Evolutionary conservation across 768 basidiomycete species (phyloP), one percentile per base, ranked within the genome.

Genomic region (Favolaschia claudopus): DNA sequence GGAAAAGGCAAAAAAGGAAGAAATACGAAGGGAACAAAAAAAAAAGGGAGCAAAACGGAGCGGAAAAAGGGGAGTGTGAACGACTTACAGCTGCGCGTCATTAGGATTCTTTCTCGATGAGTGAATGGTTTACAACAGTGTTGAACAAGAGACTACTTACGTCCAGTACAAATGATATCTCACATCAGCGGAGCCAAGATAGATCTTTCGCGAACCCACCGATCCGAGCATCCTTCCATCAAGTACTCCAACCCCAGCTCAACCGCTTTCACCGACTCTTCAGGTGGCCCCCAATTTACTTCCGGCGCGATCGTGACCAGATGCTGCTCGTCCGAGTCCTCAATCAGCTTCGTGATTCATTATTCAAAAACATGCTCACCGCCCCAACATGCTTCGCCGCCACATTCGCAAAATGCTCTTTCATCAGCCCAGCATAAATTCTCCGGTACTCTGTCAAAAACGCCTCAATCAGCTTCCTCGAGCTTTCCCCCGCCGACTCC

Each of bases 381-480:
- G 55, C 60, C 7, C 60, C 60, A n/a, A 62, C 39, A 10, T 62
- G 60, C 38, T 53, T 52, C 10, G 60, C 50, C 4, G 55, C 60
- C n/a, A 51, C 39, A 14, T 49, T 51, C 32, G 60, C 38, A 33
- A 46, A 20, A n/a, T 48, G 42, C 31, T 40, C 36, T 25, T 42
- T 38, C 44, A 62, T 24, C 29, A 17, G 31, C 17, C 60, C n/a
- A n/a, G n/a, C 55, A 19, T 44, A 62, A 28, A 56, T 34, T 45
- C 37, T 38, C 17, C 50, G 55, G 63, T 89, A 89, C 34, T 74
- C 73, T 10, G 60, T 53, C 33, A 88, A 67, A 65, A 89, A 87
- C 13, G 79, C 70, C 19, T 62, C 65, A 19, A 85, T 65, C 7
- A 85, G 63, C 42, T 66, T 62, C 9, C 70, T 63, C 4, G 80